These are phyloP conservation scores for Saccharomycopsis sp. DNA, from an alignment of 805 yeast species.

Conservation along the genomic window DNA sequence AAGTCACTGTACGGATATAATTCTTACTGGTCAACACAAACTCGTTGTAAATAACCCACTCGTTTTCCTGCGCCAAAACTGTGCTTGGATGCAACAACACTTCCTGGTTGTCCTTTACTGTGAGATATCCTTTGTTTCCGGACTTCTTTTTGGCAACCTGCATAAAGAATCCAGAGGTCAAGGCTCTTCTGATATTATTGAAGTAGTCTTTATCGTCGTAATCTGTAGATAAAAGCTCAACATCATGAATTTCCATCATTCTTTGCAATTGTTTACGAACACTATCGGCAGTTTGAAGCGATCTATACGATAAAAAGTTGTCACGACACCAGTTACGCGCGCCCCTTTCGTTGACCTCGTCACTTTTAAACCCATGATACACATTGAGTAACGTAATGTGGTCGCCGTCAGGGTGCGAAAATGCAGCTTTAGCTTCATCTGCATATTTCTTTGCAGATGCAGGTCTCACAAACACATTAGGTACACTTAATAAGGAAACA, in stretches of 20 bases:
- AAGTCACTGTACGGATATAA: slow-evolving; percentile 89
- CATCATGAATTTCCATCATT: slow-evolving; percentile 74
- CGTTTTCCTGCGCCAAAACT: slow-evolving; percentile 78
- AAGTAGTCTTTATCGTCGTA: slow-evolving; percentile 56
- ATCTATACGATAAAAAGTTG: slow-evolving; percentile 76
- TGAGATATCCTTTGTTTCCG: slow-evolving; percentile 76
- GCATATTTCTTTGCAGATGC: slow-evolving; percentile 81
- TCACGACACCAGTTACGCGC: slow-evolving; percentile 86
- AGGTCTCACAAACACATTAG: slow-evolving; percentile 92
- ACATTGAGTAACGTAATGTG: slow-evolving; percentile 88
- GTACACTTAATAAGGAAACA: slow-evolving; percentile 87
- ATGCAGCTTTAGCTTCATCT: slow-evolving; percentile 79
- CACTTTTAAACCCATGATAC: slow-evolving; percentile 72
- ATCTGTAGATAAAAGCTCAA: slow-evolving; percentile 66
- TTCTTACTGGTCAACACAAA: slow-evolving; percentile 90
- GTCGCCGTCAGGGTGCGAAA: slow-evolving; percentile 94
- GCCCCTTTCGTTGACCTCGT: slow-evolving; percentile 59
- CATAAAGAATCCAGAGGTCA: slow-evolving; percentile 94
- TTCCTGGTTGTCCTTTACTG: slow-evolving; percentile 94
- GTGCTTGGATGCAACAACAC: slow-evolving; percentile 92
- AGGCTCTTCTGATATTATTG: slow-evolving; percentile 76
- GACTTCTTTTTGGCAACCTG: slow-evolving; percentile 91
- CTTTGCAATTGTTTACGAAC: slow-evolving; percentile 79
- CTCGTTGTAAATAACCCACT: slow-evolving; percentile 93
- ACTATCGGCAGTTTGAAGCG: slow-evolving; percentile 77